Percentiles rank a stretch among this genome's conserved stretches.
Conservation (phyloP, 2,329 filamentous ascomycete genomes). For the Cladosporium sp. region DNA sequence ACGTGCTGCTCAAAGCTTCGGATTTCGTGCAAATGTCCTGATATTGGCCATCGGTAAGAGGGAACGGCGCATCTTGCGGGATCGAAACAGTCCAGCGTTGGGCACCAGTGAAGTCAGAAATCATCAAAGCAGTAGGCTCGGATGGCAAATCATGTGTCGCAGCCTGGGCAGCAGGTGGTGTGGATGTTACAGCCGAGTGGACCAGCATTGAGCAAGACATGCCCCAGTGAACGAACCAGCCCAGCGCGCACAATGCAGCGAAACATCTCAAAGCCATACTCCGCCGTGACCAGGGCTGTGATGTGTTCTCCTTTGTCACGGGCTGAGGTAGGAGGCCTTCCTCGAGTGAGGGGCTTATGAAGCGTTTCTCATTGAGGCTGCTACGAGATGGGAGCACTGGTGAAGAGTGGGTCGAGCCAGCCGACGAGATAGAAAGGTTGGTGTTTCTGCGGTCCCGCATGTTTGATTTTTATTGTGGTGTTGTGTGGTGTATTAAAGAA, state of each 20-base stretch:
- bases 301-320: slow-evolving; percentile 21
- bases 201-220: slow-evolving; percentile 7
- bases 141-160: slow-evolving; percentile 61
- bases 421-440: slow-evolving; percentile 61
- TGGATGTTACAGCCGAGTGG: slow-evolving; percentile 16
- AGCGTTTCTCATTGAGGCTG: slow-evolving; percentile 61
- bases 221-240: slow-evolving; percentile 22
- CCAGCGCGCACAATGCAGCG: slow-evolving; percentile 22
- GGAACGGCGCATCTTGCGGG: slow-evolving; percentile 66
- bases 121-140: slow-evolving; percentile 70
- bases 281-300: slow-evolving; percentile 16
- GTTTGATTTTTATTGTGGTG: slow-evolving; percentile 27
- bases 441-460: slow-evolving; percentile 53
- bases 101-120: slow-evolving; percentile 65
- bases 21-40: slow-evolving; percentile 64
- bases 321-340: slow-evolving; percentile 14
- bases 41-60: slow-evolving; percentile 67
- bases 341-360: slow-evolving; percentile 4
- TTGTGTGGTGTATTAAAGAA: neutral
- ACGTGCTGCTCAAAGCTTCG: slow-evolving; percentile 46
- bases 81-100: slow-evolving; percentile 82
- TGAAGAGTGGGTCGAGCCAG: slow-evolving; percentile 72
- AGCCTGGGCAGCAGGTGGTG: slow-evolving; percentile 21
- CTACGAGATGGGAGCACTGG: slow-evolving; percentile 58
- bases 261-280: slow-evolving; percentile 25